Evolutionary conservation across 768 basidiomycete species (phyloP).

Genomic region (Hericium coralloides): DNA sequence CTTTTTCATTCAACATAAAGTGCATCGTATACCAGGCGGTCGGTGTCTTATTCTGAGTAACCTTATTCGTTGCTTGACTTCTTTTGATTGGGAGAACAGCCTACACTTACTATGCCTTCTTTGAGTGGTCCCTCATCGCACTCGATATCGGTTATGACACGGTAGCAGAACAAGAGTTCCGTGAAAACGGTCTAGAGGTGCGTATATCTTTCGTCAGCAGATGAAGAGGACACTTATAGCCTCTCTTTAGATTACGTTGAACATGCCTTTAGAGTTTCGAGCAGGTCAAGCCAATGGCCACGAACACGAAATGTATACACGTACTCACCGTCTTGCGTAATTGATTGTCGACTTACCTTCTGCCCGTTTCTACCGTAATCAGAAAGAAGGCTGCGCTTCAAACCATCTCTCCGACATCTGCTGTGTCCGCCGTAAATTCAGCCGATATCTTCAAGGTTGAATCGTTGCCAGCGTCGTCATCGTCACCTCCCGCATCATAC

Average conservation of each 20-base stretch:
- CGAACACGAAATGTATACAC: constrained; percentile 35
- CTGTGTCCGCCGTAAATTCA: background rate
- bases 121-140: constrained; percentile 79
- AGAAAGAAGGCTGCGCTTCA: background rate
- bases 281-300: constrained; percentile 9
- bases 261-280: constrained; percentile 19
- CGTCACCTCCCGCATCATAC: background rate
- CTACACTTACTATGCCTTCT: constrained; percentile 79
- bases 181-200: constrained; percentile 44
- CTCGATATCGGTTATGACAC: constrained; percentile 71
- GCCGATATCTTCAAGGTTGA: background rate
- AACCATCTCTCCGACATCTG: background rate
- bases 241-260: constrained; percentile 18
- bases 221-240: background rate
- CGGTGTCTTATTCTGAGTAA: constrained; percentile 8
- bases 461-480: background rate
- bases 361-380: constrained; percentile 3
- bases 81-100: constrained; percentile 33
- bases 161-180: constrained; percentile 51
- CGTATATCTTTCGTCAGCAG: background rate
- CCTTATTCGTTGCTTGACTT: background rate
- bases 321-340: constrained; percentile 33
- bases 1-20: constrained; percentile 82
- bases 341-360: background rate
- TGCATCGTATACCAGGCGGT: constrained; percentile 74